A percentile compares a stretch with the other conserved stretches of the same genome.
phyloP scores from a whole-genome alignment of 169 alveolate species.

The Eimeria sp. region DNA sequence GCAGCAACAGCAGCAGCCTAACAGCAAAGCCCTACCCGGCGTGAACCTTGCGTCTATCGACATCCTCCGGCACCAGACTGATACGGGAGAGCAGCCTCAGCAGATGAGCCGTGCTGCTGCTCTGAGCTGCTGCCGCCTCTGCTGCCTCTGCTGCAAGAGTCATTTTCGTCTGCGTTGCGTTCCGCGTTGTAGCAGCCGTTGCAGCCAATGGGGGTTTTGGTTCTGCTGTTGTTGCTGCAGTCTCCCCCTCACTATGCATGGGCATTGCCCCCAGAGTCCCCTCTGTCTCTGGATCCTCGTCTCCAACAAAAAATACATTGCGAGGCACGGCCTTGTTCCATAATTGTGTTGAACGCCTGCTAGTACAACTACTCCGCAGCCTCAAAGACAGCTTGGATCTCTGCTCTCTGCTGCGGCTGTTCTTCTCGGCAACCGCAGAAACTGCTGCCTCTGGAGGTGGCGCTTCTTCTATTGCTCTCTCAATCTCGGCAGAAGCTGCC shows the following conservation, averaged over 20 bases:
- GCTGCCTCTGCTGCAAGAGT: constrained; percentile 21
- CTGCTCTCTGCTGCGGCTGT: constrained; percentile 38
- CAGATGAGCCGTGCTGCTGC: constrained; percentile 13
- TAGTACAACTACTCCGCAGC: constrained; percentile 7
- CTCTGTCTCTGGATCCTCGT: neutral
- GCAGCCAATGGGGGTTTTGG: neutral
- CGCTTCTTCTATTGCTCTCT: constrained; percentile 20
- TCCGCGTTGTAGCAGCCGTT: neutral
- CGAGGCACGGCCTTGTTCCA: constrained; percentile 5
- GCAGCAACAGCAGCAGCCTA: constrained; percentile 25
- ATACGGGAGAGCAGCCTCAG: constrained; percentile 14
- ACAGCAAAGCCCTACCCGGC: neutral
- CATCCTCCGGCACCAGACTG: neutral
- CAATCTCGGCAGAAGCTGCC: neutral
- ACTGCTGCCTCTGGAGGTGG: neutral
- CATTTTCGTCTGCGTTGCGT: neutral
- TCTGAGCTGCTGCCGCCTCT: constrained; percentile 23
- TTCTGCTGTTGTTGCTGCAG: constrained; percentile 49
- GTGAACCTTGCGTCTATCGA: neutral
- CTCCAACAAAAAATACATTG: constrained; percentile 21
- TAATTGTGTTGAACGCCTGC: neutral
- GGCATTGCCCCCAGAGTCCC: constrained; percentile 16
- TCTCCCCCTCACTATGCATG: neutral
- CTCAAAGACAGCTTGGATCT: constrained; percentile 21
- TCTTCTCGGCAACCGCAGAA: neutral